Evolutionary conservation across 257 asterid genomes (phyloP).

Genomic region (Salvia hispanica): DNA sequence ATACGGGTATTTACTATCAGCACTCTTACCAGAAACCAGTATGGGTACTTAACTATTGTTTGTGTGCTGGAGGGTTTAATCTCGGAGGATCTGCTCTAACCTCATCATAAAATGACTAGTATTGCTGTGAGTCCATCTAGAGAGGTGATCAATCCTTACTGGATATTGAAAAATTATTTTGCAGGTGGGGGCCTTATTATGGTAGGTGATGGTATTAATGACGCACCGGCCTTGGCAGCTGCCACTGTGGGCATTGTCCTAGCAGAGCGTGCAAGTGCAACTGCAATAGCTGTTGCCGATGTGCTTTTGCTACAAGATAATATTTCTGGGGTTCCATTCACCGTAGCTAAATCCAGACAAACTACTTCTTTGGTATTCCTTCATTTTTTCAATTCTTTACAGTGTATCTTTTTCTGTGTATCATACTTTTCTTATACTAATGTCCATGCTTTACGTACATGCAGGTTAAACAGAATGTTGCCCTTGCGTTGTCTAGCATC

Average conservation of each 20-base stretch:
- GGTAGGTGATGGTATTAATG: constrained; percentile 99
- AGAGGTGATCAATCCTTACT: constrained; percentile 14
- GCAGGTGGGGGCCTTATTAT: constrained; percentile 90
- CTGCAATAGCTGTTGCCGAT: constrained; percentile 97
- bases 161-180: neutral
- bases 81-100: neutral
- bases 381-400: neutral
- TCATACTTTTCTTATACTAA: neutral
- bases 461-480: constrained; percentile 93
- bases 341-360: constrained; percentile 84
- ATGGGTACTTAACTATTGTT: neutral
- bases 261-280: constrained; percentile 97
- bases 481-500: constrained; percentile 87
- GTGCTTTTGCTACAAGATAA: constrained; percentile 92
- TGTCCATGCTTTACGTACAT: constrained; percentile 16
- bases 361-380: constrained; percentile 80
- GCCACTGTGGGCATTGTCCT: constrained; percentile 93
- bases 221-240: constrained; percentile 99
- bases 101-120: neutral
- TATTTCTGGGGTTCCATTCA: constrained; percentile 86
- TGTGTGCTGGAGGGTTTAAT: neutral
- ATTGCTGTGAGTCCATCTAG: neutral
- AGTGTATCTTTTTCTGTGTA: neutral
- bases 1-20: constrained; percentile 58
- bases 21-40: constrained; percentile 6